Evolutionary conservation across 2,329 filamentous ascomycete species (phyloP), one percentile per base, ranked within the genome.

Genomic region (Calonectria honghensis): DNA sequence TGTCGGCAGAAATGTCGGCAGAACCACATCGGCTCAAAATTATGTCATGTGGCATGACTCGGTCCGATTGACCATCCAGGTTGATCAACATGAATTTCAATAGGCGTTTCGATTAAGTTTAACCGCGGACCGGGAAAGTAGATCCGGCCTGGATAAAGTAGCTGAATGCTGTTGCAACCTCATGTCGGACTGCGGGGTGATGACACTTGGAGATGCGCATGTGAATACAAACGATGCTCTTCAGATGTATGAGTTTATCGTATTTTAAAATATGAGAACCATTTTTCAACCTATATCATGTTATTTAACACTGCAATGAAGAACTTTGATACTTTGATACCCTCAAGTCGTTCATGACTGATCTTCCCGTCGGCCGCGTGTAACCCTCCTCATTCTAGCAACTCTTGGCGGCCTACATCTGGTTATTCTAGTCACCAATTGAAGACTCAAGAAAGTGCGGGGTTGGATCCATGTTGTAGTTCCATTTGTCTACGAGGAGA

Each of bases 101-200:
- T 18, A 63, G 35, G 31, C n/a, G 20, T 32, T n/a, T 41, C 57
- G 57, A 39, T 18, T 39, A 63, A 41, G n/a, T 41, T 63, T 63
- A 63, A 63, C 57, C 57, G 57, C 24, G 20, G 32, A 4, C 18
- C 57, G 57, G 57, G 57, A 63, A 63, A 63, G 37, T 11, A 63
- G 57, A 63, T 41, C 57, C 57, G 57, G 37, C 14, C 14, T 39
- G 57, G 37, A 18, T 29, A 41, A 63, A 63, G 35, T 61, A n/a
- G 11, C 24, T 18, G 14, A 18, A 27, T 27, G 31, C 57, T 29
- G 37, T 41, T 63, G 35, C 35, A 61, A 61, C 39, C 57, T 41
- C 6, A 39, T 20, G 16, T 24, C 3, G 52, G 24, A 20, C 27
- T 63, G 57, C 57, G 57, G 57, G 57, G 57, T 41, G 57, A 41